Evolutionary conservation across 2,329 filamentous ascomycete genomes (phyloP), one percentile per base, ranked within the genome.

Genomic region (Verticillium longisporum): DNA sequence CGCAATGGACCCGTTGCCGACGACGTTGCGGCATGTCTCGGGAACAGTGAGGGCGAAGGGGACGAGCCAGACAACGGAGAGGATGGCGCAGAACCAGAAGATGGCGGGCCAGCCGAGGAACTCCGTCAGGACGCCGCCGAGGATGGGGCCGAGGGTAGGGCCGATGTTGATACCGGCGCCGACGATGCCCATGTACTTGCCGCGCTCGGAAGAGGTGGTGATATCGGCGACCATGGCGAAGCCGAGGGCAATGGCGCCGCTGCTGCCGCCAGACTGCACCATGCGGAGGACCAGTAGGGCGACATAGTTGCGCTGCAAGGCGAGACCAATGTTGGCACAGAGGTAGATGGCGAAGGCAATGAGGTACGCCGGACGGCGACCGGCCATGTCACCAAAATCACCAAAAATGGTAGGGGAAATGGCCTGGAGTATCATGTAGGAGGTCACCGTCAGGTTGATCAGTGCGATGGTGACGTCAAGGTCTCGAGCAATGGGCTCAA

Each of bases 221-320:
- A 92, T 80, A 67, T 95, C 91, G 0, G 88, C 87, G 14, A 93
- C 83, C 1, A 92, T 85, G 1, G 86, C 90, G 63, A 83, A 88
- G 0, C 84, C 85, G 1, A 95, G 77, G 0, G 90, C 87, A n/a
- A 92, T 78, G 0, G 88, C 89, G 0, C 86, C 86, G 66, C 85
- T 88, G 69, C 84, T 88, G 0, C 88, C 87, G 0, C 79, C 78
- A 36, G 84, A 86, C 68, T 90, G 87, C 3, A 88, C 61, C 73
- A 83, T 85, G 0, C 87, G 80, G 9, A 90, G 73, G 2, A 88
- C 75, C 36, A 89, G 68, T 21, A 90, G 72, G 0, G 85, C 82
- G 1, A 79, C 76, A 61, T 83, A 87, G 68, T 81, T 77, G 34
- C 80, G 75, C 66, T 87, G 84, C 10, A 88, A 69, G 15, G 82